A percentile compares a stretch with the other conserved stretches of the same genome.
These are phyloP conservation scores for Krasilnikovozyma curviuscula DNA, from an alignment of 768 basidiomycete species.

Conservation along the genomic window DNA sequence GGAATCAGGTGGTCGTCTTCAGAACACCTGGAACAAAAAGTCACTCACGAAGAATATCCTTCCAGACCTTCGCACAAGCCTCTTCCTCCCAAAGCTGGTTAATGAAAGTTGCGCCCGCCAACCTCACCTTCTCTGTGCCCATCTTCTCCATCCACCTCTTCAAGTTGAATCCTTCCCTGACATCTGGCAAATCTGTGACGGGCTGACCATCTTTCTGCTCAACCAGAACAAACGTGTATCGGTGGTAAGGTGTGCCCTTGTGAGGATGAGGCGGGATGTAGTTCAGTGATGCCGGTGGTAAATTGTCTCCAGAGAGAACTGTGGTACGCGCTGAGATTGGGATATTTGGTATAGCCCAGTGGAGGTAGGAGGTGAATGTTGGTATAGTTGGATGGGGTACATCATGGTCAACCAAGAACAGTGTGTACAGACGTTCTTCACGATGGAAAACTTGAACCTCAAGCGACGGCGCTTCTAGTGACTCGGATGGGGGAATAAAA, in stretches of 20 bases:
- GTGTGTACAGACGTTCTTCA: slow-evolving; percentile 62
- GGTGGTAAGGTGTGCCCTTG: slow-evolving; percentile 72
- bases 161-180: not conserved
- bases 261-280: slow-evolving; percentile 89
- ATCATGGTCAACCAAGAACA: slow-evolving; percentile 78
- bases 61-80: slow-evolving; percentile 8
- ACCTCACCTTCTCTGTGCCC: not conserved
- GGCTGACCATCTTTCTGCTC: slow-evolving; percentile 31
- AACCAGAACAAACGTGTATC: slow-evolving; percentile 59
- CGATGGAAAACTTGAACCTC: slow-evolving; percentile 62
- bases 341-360: slow-evolving; percentile 82
- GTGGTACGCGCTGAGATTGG: slow-evolving; percentile 36
- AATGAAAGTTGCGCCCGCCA: slow-evolving; percentile 10
- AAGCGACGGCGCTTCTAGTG: slow-evolving; percentile 42
- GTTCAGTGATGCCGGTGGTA: no score
- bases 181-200: not conserved
- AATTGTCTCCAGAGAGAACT: slow-evolving; percentile 14
- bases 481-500: slow-evolving; percentile 31
- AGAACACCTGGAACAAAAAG: no score
- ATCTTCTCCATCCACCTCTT: not conserved
- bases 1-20: no score
- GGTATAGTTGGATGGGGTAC: slow-evolving; percentile 52
- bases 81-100: not conserved
- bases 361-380: slow-evolving; percentile 53
- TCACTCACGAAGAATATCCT: slow-evolving; percentile 9